phyloP scores from a whole-genome alignment of 768 basidiomycete genomes.

The Rhizopogon sp. region DNA sequence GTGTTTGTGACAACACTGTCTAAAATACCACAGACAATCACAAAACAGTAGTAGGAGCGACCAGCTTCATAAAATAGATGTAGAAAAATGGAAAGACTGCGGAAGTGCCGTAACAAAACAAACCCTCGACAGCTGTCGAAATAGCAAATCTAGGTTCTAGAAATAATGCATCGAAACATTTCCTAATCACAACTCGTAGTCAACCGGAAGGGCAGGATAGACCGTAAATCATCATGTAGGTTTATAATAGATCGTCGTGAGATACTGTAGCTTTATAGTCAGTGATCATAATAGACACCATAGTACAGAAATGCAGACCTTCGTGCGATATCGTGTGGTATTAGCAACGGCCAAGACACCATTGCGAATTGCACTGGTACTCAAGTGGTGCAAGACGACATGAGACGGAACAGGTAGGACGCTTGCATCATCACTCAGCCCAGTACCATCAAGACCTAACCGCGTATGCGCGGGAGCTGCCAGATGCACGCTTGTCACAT shows the following conservation, averaged over 20 bases:
- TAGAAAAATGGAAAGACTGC: not conserved
- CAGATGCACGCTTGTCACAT: constrained; percentile 28
- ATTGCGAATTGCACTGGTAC: constrained; percentile 92
- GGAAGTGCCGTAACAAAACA: not conserved
- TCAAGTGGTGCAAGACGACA: constrained; percentile 90
- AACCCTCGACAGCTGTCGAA: not conserved
- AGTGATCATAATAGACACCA: constrained; percentile 7
- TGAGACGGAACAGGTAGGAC: constrained; percentile 92
- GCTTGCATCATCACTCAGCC: constrained; percentile 80
- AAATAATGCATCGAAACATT: not conserved
- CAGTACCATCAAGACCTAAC: constrained; percentile 31
- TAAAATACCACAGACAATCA: not conserved
- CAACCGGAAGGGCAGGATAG: not conserved
- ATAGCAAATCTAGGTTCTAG: not conserved
- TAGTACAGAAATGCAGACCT: constrained; percentile 43
- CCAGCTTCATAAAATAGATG: not conserved
- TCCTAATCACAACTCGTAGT: not conserved
- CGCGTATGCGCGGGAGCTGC: constrained; percentile 20
- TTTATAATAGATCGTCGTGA: constrained; percentile 83
- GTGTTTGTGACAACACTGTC: not conserved
- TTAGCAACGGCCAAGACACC: constrained; percentile 90
- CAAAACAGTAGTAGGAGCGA: not conserved
- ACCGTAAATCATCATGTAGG: constrained; percentile 34
- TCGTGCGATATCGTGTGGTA: constrained; percentile 88
- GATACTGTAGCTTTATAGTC: constrained; percentile 47